Evolutionary conservation across 176 grass and related monocot genomes (phyloP).

Genomic region (Bromus sterilis): DNA sequence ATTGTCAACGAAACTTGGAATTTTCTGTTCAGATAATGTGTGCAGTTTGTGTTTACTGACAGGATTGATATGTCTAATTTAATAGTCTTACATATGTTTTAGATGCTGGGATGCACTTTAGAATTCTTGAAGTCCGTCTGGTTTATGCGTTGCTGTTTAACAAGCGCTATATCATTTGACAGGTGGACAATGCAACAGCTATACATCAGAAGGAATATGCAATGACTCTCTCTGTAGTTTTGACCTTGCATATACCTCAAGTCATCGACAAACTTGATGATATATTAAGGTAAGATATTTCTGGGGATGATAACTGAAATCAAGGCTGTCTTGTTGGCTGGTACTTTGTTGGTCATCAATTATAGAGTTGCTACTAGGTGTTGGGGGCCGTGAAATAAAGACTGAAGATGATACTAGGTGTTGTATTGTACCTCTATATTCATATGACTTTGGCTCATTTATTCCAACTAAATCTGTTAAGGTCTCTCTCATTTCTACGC

Average conservation of each 20-base stretch:
- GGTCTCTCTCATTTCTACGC: not conserved
- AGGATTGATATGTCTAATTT: not conserved
- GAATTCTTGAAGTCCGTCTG: not conserved
- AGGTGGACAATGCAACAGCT: slow-evolving; percentile 80
- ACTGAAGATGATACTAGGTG: slow-evolving; percentile 80
- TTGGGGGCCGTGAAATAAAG: slow-evolving; percentile 55
- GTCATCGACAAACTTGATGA: slow-evolving; percentile 97
- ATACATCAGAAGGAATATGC: slow-evolving; percentile 78
- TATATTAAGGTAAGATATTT: slow-evolving; percentile 70
- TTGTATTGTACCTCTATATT: slow-evolving; percentile 9
- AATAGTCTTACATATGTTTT: slow-evolving; percentile 20
- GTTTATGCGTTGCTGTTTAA: not conserved
- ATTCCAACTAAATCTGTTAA: slow-evolving; percentile 12
- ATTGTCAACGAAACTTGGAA: not conserved
- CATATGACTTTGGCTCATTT: not conserved
- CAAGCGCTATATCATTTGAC: slow-evolving; percentile 22
- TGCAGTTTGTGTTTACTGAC: not conserved
- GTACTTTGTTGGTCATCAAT: slow-evolving; percentile 2
- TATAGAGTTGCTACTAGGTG: too few species aligned
- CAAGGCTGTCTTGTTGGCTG: not conserved
- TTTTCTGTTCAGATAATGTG: not conserved
- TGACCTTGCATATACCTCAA: slow-evolving; percentile 87
- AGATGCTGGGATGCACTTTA: not conserved
- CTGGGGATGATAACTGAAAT: not conserved
- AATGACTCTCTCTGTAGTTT: slow-evolving; percentile 84